These are phyloP conservation scores for Furculomyces boomerangus DNA, from an alignment of 371 early-diverging fungal genomes.

Conservation along the genomic window DNA sequence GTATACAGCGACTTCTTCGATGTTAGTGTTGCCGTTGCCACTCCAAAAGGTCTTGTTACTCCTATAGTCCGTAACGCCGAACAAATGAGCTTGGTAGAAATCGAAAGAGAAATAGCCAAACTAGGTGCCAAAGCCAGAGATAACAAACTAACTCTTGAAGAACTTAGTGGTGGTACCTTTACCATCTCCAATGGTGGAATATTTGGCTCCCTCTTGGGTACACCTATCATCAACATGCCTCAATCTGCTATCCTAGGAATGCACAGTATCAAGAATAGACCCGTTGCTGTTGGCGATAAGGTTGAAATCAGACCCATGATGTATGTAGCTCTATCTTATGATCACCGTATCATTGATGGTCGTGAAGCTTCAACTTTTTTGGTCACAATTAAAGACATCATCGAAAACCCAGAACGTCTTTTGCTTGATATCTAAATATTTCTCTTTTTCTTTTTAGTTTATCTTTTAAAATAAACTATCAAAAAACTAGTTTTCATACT, in stretches of 20 bases:
- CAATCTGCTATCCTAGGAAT: slow-evolving; percentile 95
- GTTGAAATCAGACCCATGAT: slow-evolving; percentile 94
- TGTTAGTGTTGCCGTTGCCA: slow-evolving; percentile 90
- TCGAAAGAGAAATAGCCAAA: slow-evolving; percentile 79
- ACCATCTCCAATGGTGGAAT: slow-evolving; percentile 97
- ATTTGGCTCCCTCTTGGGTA: slow-evolving; percentile 90
- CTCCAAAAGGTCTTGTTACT: slow-evolving; percentile 95
- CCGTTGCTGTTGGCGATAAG: slow-evolving; percentile 87
- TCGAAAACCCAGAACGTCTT: slow-evolving; percentile 89
- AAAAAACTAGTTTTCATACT: too few species aligned
- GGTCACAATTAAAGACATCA: slow-evolving; percentile 82
- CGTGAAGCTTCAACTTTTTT: slow-evolving; percentile 97
- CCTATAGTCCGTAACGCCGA: slow-evolving; percentile 89
- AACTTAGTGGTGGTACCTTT: slow-evolving; percentile 94
- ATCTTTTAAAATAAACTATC: too few species aligned
- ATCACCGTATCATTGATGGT: slow-evolving; percentile 94
- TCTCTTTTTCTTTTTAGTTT: neutral
- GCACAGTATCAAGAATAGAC: slow-evolving; percentile 94
- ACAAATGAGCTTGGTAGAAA: slow-evolving; percentile 60
- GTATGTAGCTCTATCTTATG: slow-evolving; percentile 95
- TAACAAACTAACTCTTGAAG: slow-evolving; percentile 88
- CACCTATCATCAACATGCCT: slow-evolving; percentile 95
- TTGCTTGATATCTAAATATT: slow-evolving; percentile 52
- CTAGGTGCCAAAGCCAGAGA: slow-evolving; percentile 80
- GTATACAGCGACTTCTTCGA: slow-evolving; percentile 89